phyloP scores from a whole-genome alignment of 2,329 filamentous ascomycete genomes.

The Raffaelea arxii region DNA sequence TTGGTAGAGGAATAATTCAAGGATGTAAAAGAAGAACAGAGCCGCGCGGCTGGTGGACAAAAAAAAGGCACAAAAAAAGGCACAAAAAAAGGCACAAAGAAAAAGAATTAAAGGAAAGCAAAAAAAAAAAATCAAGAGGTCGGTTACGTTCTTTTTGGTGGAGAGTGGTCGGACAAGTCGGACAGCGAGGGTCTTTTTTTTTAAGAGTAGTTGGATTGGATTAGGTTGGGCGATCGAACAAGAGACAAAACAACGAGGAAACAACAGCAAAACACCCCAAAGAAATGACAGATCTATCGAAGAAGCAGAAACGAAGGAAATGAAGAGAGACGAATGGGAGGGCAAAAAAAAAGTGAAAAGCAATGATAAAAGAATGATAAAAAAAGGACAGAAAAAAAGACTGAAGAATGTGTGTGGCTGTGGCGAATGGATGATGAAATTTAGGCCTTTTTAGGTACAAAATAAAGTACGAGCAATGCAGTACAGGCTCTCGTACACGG shows the following conservation, averaged over 20 bases:
- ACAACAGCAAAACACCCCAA: too few species aligned
- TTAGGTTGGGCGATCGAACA: not conserved
- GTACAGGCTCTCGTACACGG: too few species aligned
- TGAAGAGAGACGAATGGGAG: not conserved
- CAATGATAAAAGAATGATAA: not conserved
- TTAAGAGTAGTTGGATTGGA: not conserved
- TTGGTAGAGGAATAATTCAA: not conserved
- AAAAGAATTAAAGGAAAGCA: not conserved
- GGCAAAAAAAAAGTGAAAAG: too few species aligned
- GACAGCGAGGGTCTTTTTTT: too few species aligned
- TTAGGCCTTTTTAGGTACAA: too few species aligned
- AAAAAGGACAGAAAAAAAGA: not conserved
- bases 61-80: not conserved
- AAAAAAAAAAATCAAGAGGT: not conserved
- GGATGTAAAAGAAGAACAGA: not conserved
- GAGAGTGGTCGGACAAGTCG: not conserved
- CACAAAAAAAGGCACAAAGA: not conserved
- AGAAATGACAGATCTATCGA: not conserved
- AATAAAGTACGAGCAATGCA: too few species aligned
- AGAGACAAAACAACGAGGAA: not conserved
- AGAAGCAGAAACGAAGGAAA: not conserved
- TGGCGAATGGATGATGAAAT: too few species aligned
- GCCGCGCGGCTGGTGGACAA: too few species aligned
- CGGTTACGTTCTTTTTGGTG: not conserved
- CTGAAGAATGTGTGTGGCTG: too few species aligned